Conservation (phyloP, 2,329 filamentous ascomycete species). For the Parastagonospora avenae region DNA sequence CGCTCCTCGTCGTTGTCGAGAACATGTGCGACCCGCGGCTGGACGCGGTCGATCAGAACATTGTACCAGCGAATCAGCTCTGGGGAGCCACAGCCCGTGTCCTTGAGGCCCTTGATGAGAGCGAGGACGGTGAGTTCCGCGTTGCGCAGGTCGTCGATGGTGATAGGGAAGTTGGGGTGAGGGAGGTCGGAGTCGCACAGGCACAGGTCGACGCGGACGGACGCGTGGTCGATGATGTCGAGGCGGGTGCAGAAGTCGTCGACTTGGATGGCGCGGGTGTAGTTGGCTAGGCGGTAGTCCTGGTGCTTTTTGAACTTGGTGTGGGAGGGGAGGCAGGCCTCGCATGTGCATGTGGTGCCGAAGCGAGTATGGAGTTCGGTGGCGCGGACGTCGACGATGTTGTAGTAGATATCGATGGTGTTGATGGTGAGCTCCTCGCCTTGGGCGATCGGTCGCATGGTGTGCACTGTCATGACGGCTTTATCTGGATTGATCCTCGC, state of each 20-base stretch:
- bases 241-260: background rate
- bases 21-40: conserved; percentile 1
- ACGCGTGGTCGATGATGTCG: background rate
- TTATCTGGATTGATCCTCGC: conserved; percentile 6
- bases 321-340: conserved; percentile 9
- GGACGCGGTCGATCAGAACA: conserved; percentile 12
- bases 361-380: background rate
- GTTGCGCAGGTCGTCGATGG: background rate
- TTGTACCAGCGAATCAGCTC: conserved; percentile 18
- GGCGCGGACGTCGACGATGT: conserved; percentile 2
- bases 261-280: conserved; percentile 3
- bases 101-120: conserved; percentile 8
- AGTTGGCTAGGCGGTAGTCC: background rate
- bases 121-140: background rate
- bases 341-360: conserved; percentile 13
- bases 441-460: background rate
- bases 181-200: background rate
- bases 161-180: background rate
- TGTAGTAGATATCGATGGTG: conserved; percentile 14
- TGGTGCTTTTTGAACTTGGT: conserved; percentile 7
- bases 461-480: conserved; percentile 16
- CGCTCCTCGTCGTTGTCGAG: too few species aligned
- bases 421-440: conserved; percentile 16
- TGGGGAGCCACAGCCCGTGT: conserved; percentile 2
- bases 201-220: background rate